phyloP scores from a whole-genome alignment of 768 basidiomycete genomes.

The Phanerochaete carnosa region DNA sequence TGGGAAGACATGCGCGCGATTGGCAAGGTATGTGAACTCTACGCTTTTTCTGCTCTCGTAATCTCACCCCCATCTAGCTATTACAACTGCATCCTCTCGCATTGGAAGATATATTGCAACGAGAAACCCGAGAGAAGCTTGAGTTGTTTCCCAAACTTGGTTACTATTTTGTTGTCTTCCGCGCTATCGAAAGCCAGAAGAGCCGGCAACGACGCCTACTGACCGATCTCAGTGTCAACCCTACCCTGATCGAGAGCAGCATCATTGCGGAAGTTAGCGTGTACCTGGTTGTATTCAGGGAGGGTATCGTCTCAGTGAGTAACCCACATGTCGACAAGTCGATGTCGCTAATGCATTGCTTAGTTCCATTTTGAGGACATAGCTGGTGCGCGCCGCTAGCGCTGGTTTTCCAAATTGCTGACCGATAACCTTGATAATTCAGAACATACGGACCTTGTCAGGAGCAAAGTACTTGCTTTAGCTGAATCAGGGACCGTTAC shows the following conservation, averaged over 20 bases:
- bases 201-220: constrained; percentile 34
- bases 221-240: not conserved
- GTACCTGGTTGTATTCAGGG: constrained; percentile 86
- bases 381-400: constrained; percentile 40
- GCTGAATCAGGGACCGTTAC: constrained; percentile 48
- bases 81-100: constrained; percentile 90
- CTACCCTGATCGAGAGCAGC: constrained; percentile 13
- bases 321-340: not conserved
- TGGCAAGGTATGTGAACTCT: constrained; percentile 57
- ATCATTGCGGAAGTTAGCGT: constrained; percentile 73
- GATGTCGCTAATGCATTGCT: not conserved
- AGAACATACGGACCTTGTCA: constrained; percentile 79
- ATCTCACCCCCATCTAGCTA: constrained; percentile 40
- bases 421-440: not conserved
- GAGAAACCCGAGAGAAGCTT: constrained; percentile 89
- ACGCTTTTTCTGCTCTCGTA: not conserved
- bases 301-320: constrained; percentile 78
- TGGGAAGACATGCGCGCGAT: constrained; percentile 86
- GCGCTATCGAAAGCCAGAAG: constrained; percentile 65
- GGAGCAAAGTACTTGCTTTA: constrained; percentile 62
- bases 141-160: constrained; percentile 85
- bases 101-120: constrained; percentile 88
- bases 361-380: constrained; percentile 92
- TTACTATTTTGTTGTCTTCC: constrained; percentile 89
- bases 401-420: not conserved